A percentile compares a stretch with the other conserved stretches of the same genome.
Conservation (phyloP, 306 rosid genomes). For the Quercus suber region DNA sequence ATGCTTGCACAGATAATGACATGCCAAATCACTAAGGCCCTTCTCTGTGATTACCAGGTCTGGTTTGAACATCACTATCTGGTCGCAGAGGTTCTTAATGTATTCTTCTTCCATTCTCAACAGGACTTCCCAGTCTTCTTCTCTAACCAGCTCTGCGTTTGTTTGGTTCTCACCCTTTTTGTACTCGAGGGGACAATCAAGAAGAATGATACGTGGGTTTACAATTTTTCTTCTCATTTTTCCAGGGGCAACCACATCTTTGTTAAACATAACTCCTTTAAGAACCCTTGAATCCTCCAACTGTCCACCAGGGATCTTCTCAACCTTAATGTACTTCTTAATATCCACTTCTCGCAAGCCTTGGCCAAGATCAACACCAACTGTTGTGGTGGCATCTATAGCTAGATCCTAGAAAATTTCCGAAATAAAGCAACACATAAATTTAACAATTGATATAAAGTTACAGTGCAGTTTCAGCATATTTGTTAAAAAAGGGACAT, state of each 20-base stretch:
- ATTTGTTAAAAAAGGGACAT: not conserved
- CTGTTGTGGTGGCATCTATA: constrained; percentile 84
- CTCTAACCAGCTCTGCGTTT: constrained; percentile 83
- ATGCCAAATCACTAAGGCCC: constrained; percentile 96
- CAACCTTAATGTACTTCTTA: constrained; percentile 90
- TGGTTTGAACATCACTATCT: constrained; percentile 86
- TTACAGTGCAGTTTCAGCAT: not conserved
- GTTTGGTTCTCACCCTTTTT: constrained; percentile 97
- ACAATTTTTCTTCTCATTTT: constrained; percentile 95
- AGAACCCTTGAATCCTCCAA: constrained; percentile 84
- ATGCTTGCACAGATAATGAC: constrained; percentile 83
- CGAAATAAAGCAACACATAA: constrained; percentile 14
- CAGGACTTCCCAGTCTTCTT: constrained; percentile 90
- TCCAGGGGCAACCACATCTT: constrained; percentile 91
- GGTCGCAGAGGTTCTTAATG: constrained; percentile 76
- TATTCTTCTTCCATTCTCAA: constrained; percentile 90
- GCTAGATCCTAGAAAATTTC: constrained; percentile 68
- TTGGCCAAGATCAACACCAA: constrained; percentile 87
- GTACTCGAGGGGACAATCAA: constrained; percentile 87
- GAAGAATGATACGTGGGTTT: constrained; percentile 86
- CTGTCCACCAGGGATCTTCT: constrained; percentile 93
- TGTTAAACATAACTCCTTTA: constrained; percentile 89
- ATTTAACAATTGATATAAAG: constrained; percentile 5
- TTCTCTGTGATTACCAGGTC: constrained; percentile 90
- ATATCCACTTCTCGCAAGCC: constrained; percentile 91